Evolutionary conservation across 2,329 filamentous ascomycete species (phyloP).

Genomic region (Mariannaea sp.): DNA sequence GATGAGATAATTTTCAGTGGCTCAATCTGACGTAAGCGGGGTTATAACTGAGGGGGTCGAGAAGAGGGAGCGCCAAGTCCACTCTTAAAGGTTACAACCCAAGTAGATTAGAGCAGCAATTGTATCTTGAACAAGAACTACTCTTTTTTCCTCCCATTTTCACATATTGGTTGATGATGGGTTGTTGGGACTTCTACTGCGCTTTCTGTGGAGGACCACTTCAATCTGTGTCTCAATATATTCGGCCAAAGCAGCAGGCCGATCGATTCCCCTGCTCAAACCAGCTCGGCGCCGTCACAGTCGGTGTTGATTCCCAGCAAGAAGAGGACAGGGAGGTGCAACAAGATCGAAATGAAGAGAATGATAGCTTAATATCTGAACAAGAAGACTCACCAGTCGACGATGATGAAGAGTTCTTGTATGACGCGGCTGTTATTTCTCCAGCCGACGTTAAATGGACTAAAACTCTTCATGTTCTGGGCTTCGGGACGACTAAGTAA

Average conservation of each 20-base stretch:
- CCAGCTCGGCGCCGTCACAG: too few species aligned
- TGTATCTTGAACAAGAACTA: too few species aligned
- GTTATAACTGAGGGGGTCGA: too few species aligned
- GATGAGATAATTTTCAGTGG: too few species aligned
- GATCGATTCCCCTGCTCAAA: too few species aligned
- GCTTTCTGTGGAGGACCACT: constrained; percentile 3
- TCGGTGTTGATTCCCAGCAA: neutral
- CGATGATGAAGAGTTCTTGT: neutral
- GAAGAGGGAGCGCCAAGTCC: too few species aligned
- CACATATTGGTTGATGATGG: too few species aligned
- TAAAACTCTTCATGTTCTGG: neutral
- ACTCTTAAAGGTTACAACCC: too few species aligned
- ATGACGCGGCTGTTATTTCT: neutral
- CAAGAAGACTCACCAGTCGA: neutral
- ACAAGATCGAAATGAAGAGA: neutral
- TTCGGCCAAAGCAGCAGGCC: neutral
- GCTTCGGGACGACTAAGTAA: neutral
- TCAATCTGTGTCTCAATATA: neutral
- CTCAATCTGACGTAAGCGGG: too few species aligned
- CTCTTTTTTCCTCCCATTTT: too few species aligned
- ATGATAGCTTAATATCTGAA: neutral
- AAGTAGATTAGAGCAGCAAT: too few species aligned
- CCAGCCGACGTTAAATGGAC: neutral
- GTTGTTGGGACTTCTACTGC: constrained; percentile 9
- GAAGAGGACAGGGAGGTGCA: neutral